These are phyloP conservation scores for Colletotrichum eremochloae DNA, from an alignment of 2,329 filamentous ascomycete genomes.

Conservation along the genomic window DNA sequence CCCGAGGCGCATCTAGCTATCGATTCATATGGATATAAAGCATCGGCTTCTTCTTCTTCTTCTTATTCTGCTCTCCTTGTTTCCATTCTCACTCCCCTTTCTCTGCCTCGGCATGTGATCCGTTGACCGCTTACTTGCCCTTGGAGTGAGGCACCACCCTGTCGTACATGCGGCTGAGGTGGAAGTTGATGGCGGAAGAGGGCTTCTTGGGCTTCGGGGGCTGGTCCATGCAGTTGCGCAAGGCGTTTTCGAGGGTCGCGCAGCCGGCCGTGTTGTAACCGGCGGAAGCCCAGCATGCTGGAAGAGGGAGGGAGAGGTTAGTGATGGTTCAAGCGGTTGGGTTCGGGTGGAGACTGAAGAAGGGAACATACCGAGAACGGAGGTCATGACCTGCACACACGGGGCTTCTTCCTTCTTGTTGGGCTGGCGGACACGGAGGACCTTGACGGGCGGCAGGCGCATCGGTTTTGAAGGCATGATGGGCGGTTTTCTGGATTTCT, in stretches of 20 bases:
- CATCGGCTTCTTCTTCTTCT: background rate
- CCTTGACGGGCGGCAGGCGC: slow-evolving; percentile 69
- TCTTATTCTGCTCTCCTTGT: background rate
- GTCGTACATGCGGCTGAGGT: slow-evolving; percentile 82
- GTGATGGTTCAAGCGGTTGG: background rate
- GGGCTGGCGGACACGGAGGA: slow-evolving; percentile 67
- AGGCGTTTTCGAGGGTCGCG: slow-evolving; percentile 69
- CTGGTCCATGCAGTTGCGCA: slow-evolving; percentile 84
- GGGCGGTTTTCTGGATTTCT: slow-evolving; percentile 2
- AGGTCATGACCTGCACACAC: slow-evolving; percentile 69
- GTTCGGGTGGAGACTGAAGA: too few relatives aligned
- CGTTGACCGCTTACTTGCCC: slow-evolving; percentile 5
- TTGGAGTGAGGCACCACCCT: slow-evolving; percentile 33
- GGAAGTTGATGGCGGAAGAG: slow-evolving; percentile 92
- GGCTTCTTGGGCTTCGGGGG: slow-evolving; percentile 64
- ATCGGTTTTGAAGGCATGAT: slow-evolving; percentile 66
- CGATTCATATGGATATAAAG: background rate
- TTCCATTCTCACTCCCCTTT: too few relatives aligned
- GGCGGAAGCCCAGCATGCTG: slow-evolving; percentile 87
- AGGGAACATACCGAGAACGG: slow-evolving; percentile 65
- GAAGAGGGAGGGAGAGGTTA: slow-evolving; percentile 15
- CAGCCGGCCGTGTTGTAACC: slow-evolving; percentile 75
- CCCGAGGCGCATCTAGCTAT: background rate
- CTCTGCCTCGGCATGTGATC: too few relatives aligned
- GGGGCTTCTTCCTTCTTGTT: slow-evolving; percentile 65